Evolutionary conservation across 768 basidiomycete species (phyloP), one percentile per base, ranked within the genome.

Genomic region (Solioccasus polychromus): DNA sequence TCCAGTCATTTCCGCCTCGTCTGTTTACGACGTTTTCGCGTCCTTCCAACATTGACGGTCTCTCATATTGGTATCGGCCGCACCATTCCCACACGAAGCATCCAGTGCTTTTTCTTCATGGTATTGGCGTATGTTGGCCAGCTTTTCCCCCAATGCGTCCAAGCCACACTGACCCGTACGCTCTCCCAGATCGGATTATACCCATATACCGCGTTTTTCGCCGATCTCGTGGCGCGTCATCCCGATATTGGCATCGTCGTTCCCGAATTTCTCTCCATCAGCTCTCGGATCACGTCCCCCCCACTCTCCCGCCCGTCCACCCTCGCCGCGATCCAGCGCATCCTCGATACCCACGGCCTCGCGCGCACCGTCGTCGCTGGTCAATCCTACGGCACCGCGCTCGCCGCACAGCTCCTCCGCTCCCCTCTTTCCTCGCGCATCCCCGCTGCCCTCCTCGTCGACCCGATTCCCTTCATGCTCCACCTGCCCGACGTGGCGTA

Each of bases 161-260:
- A n/a, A n/a, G n/a, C n/a, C n/a, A n/a, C n/a, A n/a, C n/a, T n/a
- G n/a, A n/a, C n/a, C n/a, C n/a, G n/a, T n/a, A n/a, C n/a, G n/a
- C n/a, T n/a, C n/a, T n/a, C n/a, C n/a, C n/a, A 83, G 82, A 81
- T 86, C 44, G 84, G 84, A 25, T 62, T 85, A 32, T 75, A 70
- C 57, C 76, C 82, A 0, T 85, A 86, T 47, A 35, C 70, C 2
- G 58, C 70, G 3, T 79, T 85, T 51, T 53, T 86, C 41, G 60
- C 59, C 3, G 77, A 77, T 20, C 55, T 84, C 11, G 52, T 68
- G 10, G 47, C 51, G 1, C 60, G 57, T 17, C 69, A 80, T 25
- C 75, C 76, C 0, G 75, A 80, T 38, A 66, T 77, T 2, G 82
- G 81, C 32, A 75, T 85, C 46, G 51, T 85, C 40, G 73, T 79